Conservation (phyloP, 2,329 filamentous ascomycete species). For the Leptographium procerum region DNA sequence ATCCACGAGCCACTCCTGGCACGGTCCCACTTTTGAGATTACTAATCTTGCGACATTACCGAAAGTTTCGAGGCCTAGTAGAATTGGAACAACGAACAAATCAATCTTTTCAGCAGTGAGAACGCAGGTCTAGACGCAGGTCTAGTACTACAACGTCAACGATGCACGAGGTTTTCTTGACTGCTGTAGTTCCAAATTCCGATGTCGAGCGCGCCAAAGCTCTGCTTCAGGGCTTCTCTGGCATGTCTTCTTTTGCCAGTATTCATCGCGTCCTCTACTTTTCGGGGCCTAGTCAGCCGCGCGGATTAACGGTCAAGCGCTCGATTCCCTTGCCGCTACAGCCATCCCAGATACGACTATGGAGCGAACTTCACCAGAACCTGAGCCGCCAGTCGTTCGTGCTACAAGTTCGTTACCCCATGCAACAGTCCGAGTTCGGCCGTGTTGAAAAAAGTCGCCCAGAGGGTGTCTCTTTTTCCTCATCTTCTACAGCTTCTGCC, state of each 20-base stretch:
- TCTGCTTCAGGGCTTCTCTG: conserved; percentile 45
- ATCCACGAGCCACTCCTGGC: no score
- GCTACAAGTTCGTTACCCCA: conserved; percentile 42
- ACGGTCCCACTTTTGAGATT: no score
- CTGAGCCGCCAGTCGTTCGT: conserved; percentile 46
- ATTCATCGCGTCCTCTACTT: conserved; percentile 43
- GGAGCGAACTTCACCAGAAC: conserved; percentile 44
- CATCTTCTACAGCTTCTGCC: background rate
- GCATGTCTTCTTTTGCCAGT: conserved; percentile 39
- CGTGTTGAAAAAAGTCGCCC: background rate
- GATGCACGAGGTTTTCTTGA: conserved; percentile 52
- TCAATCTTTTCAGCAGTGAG: no score
- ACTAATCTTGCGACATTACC: no score
- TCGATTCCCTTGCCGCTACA: conserved; percentile 21
- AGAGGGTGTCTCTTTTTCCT: no score
- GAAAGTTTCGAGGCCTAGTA: no score
- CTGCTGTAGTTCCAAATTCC: conserved; percentile 40
- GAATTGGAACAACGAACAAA: no score
- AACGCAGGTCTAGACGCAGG: background rate
- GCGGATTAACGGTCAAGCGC: conserved; percentile 31
- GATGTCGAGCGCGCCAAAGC: conserved; percentile 38
- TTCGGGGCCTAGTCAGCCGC: conserved; percentile 31
- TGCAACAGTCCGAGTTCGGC: conserved; percentile 32
- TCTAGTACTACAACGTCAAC: background rate
- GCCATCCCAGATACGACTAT: conserved; percentile 22